Evolutionary conservation across 345 rosid species (phyloP).

Genomic region (Salix purpurea): DNA sequence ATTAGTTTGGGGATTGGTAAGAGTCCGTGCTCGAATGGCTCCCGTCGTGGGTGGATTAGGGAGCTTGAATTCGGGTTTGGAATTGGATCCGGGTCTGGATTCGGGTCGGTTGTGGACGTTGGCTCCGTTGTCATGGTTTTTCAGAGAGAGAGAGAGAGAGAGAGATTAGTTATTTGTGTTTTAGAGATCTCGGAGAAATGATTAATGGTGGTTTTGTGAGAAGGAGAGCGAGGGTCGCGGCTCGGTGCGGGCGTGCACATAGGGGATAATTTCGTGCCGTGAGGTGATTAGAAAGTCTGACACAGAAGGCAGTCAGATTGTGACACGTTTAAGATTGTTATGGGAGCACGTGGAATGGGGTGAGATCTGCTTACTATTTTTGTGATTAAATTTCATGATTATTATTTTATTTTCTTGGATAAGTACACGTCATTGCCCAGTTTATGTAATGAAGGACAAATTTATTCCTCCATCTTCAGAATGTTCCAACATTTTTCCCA

Average conservation of each 20-base stretch:
- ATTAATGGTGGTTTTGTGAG: conserved; percentile 2
- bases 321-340: neutral
- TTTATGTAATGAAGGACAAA: too few species aligned
- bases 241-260: neutral
- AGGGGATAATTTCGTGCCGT: neutral
- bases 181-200: conserved; percentile 6
- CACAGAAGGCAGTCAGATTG: neutral
- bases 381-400: neutral
- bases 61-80: conserved; percentile 32
- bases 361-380: neutral
- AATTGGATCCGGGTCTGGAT: neutral
- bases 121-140: conserved; percentile 11
- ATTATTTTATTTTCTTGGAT: too few species aligned
- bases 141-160: neutral
- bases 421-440: too few species aligned
- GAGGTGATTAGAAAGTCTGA: neutral
- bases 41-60: conserved; percentile 77
- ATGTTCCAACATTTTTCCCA: too few species aligned
- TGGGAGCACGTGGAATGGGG: neutral
- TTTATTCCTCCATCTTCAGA: too few species aligned
- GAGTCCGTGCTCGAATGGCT: conserved; percentile 93
- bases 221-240: neutral
- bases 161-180: neutral
- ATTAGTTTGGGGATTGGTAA: conserved; percentile 90
- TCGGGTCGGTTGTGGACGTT: conserved; percentile 8